A percentile compares a stretch with the other conserved stretches of the same genome.
These are phyloP conservation scores for Pichia terricola DNA, from an alignment of 1,139 yeast species.

Conservation along the genomic window DNA sequence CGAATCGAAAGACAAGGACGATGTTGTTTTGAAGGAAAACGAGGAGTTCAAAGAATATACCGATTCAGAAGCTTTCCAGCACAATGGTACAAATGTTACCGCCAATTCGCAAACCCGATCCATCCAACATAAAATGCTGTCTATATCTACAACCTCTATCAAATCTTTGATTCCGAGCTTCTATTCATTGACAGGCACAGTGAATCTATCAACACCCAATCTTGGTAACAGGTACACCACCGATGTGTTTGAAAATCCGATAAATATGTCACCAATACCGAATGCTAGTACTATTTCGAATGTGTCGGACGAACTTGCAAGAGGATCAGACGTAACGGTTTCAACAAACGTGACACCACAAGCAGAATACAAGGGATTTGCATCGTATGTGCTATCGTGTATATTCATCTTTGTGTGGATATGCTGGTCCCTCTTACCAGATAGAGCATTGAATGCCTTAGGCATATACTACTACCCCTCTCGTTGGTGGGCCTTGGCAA, in stretches of 20 bases:
- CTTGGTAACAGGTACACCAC: background rate
- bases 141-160: slow-evolving; percentile 23
- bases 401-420: slow-evolving; percentile 44
- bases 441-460: slow-evolving; percentile 34
- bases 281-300: background rate
- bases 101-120: no score
- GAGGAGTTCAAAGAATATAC: no score
- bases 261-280: background rate
- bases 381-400: slow-evolving; percentile 56
- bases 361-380: slow-evolving; percentile 77
- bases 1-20: no score
- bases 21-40: no score
- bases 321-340: slow-evolving; percentile 69
- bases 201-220: slow-evolving; percentile 15
- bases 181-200: slow-evolving; percentile 14
- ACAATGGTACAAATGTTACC: no score
- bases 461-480: slow-evolving; percentile 77
- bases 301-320: slow-evolving; percentile 47
- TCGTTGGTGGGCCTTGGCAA: slow-evolving; percentile 77
- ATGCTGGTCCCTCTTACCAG: slow-evolving; percentile 65
- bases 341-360: slow-evolving; percentile 56
- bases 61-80: no score
- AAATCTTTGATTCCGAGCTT: slow-evolving; percentile 23
- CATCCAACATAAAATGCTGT: slow-evolving; percentile 16
- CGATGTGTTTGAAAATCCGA: background rate